Evolutionary conservation across 2,329 filamentous ascomycete genomes (phyloP).

Genomic region (Diaporthe vaccinii): DNA sequence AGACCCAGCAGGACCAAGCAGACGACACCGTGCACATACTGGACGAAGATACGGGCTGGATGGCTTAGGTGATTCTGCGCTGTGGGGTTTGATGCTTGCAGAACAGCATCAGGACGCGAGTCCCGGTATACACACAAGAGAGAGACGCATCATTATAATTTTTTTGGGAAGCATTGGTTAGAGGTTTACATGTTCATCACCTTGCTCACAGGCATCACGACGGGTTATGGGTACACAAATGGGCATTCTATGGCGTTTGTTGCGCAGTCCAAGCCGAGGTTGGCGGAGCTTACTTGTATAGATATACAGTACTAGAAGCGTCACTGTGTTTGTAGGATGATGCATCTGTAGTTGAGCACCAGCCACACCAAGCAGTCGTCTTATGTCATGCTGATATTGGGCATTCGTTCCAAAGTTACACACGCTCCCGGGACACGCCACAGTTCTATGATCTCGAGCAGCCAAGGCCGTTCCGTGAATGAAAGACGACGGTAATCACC

Average conservation of each 20-base stretch:
- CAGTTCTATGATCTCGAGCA: background rate
- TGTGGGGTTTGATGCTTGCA: background rate
- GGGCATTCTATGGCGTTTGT: slow-evolving; percentile 28
- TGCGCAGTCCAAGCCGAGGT: background rate
- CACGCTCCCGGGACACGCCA: background rate
- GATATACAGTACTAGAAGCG: slow-evolving; percentile 24
- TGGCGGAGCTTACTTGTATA: background rate
- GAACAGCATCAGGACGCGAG: slow-evolving; percentile 31
- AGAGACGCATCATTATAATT: background rate
- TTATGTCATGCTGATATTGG: background rate
- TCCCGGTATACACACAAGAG: slow-evolving; percentile 1
- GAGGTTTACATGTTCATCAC: background rate
- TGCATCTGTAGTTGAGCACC: background rate
- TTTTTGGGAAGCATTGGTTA: background rate
- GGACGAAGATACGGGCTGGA: slow-evolving; percentile 31
- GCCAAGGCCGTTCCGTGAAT: background rate
- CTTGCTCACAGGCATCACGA: slow-evolving; percentile 20
- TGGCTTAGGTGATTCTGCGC: slow-evolving; percentile 10
- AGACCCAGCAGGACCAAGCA: background rate
- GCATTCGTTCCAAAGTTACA: background rate
- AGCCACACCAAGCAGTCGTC: background rate
- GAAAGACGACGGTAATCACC: slow-evolving; percentile 8
- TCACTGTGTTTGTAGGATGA: background rate
- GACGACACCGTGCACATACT: background rate
- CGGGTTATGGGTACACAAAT: background rate